Conservation (phyloP, 1,284 basidiomycete genomes). For the Fomes fomentarius region DNA sequence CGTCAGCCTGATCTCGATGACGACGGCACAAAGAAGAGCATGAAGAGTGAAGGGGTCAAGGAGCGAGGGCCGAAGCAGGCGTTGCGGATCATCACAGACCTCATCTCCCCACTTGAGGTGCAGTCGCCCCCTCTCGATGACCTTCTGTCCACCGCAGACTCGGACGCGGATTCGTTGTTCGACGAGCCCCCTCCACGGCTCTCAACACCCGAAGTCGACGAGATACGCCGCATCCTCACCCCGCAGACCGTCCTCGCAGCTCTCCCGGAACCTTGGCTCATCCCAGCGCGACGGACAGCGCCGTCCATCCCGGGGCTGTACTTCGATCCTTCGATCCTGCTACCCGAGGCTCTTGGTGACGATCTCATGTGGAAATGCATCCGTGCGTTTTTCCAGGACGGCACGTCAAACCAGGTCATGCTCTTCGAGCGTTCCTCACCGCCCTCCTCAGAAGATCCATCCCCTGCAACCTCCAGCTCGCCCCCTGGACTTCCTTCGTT, state of each 20-base stretch:
- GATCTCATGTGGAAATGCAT: conserved; percentile 57
- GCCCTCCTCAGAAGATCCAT: background rate
- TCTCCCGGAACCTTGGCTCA: conserved; percentile 8
- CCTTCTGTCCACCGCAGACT: conserved; percentile 14
- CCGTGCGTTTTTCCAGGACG: conserved; percentile 56
- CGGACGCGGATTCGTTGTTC: conserved; percentile 46
- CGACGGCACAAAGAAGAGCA: background rate
- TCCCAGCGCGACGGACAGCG: conserved; percentile 35
- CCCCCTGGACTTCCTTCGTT: conserved; percentile 52
- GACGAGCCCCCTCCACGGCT: conserved; percentile 33
- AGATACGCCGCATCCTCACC: background rate
- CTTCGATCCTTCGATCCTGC: conserved; percentile 53
- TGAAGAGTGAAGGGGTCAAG: background rate
- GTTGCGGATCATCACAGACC: conserved; percentile 16
- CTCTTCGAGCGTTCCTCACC: conserved; percentile 60
- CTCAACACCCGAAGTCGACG: conserved; percentile 6
- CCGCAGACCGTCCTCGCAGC: conserved; percentile 4
- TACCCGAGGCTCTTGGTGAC: conserved; percentile 54
- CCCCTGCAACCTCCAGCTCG: background rate
- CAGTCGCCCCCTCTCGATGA: conserved; percentile 16
- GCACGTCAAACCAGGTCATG: conserved; percentile 73
- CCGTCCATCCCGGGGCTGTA: conserved; percentile 68
- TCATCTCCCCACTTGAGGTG: background rate
- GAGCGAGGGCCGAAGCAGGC: conserved; percentile 1
- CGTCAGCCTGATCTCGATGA: conserved; percentile 1